Percentiles rank a stretch among this genome's conserved stretches.
phyloP scores from a whole-genome alignment of 805 yeast genomes.

The Candida maris region DNA sequence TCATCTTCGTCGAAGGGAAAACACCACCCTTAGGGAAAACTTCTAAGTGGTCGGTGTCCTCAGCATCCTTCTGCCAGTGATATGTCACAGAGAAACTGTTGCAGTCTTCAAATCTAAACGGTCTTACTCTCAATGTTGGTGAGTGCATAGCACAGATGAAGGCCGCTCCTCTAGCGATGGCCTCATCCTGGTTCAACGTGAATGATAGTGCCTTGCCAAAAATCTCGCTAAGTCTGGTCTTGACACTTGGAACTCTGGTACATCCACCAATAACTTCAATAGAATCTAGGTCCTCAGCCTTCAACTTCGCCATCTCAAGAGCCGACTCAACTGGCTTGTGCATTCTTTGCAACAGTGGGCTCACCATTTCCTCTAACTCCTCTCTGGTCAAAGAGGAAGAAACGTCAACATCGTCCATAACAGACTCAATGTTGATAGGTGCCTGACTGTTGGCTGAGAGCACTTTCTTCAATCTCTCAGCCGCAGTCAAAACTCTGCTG shows the following conservation, averaged over 20 bases:
- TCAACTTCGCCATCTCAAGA: conserved; percentile 71
- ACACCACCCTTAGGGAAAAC: conserved; percentile 93
- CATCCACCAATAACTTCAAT: conserved; percentile 98
- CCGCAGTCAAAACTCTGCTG: conserved; percentile 85
- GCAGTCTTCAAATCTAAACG: conserved; percentile 95
- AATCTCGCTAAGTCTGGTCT: conserved; percentile 72
- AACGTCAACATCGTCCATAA: conserved; percentile 96
- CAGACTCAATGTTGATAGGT: conserved; percentile 92
- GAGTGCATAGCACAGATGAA: conserved; percentile 99
- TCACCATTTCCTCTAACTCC: conserved; percentile 84
- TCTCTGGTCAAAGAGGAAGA: conserved; percentile 85
- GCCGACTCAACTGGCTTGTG: conserved; percentile 78
- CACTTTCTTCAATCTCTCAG: conserved; percentile 93
- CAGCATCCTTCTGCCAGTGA: conserved; percentile 91
- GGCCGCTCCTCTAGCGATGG: conserved; percentile 98
- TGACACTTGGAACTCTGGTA: conserved; percentile 93
- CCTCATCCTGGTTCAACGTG: conserved; percentile 98
- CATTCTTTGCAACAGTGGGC: conserved; percentile 76
- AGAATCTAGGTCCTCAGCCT: conserved; percentile 73
- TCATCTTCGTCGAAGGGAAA: conserved; percentile 93
- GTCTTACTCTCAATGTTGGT: conserved; percentile 97
- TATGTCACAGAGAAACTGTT: conserved; percentile 91
- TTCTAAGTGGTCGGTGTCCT: conserved; percentile 87
- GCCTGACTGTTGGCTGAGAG: conserved; percentile 94
- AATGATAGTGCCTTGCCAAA: conserved; percentile 85